Evolutionary conservation across 192 early-diverging fungal species (phyloP), one percentile per base, ranked within the genome.

Genomic region (Chytriomyces sp.): DNA sequence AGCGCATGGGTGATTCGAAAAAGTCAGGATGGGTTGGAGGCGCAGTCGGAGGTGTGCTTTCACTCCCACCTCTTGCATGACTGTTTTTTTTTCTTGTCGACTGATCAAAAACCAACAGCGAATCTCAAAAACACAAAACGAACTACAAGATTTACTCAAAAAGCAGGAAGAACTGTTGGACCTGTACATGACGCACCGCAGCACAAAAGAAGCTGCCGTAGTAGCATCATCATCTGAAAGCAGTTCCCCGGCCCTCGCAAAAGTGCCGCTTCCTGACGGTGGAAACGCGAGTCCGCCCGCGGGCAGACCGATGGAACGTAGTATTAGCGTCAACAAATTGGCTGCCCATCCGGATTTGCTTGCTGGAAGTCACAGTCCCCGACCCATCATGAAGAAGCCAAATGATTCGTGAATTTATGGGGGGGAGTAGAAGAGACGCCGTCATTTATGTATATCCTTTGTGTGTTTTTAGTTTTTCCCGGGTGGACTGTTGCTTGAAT

Each of bases 341-440:
- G 20, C 35, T 50, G 10, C 16, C 0, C 49, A 60, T 8, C 78
- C 78, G 3, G 71, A 79, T 50, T 65, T 79, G 62, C 49, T 79
- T 47, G 78, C 78, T 16, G 78, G 78, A 74, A 79, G 78, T 53
- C 60, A 74, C 62, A 74, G 71, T 43, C 78, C 78, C 6, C 35
- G 78, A 45, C 73, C 73, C 13, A 75, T 75, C 45, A 65, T 75
- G 73, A 75, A 75, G 73, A 73, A 73, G 43, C 44, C 43, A n/a
- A 46, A 50, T 45, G 72, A 73, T 35, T 3, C 6, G 47, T 26
- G 45, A 71, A 35, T 35, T 35, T 35, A 2, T 0, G 28, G 28
- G 2, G 28, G 28, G 28, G 28, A 35, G 28, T 35, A 35, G 28
- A 35, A 35, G 28, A 35, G 28, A 35, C n/a, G n/a, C n/a, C n/a